Base-by-base conservation (phyloP, 768 basidiomycete genomes). In the Aureoboletus auriporus region DNA sequence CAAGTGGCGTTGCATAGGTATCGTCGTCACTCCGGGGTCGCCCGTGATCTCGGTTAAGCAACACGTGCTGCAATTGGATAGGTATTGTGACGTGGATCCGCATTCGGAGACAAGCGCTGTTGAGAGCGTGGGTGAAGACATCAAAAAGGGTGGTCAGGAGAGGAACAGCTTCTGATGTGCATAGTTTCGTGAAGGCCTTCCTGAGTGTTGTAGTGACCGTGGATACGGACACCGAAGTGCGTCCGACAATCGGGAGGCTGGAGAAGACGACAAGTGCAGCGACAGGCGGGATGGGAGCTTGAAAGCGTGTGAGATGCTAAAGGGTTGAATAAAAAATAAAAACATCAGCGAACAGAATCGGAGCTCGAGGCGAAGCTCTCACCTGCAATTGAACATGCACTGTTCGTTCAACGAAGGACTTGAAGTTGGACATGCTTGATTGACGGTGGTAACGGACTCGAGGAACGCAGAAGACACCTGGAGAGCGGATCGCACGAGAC, bases 1-100 rank as follows among this genome's bases (percentile, higher is more conserved):
- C 62, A 31, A 43, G 47, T 33, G 54, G 47, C 0, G 54, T 66
- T n/a, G 52, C 43, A 31, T 67, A 67, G 17, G 47, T 43, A 9
- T 47, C 48, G 28, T 56, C 56, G 26, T 55, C 55, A 16, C 27
- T 26, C 36, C 20, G 44, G 12, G 39, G 11, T 36, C 14, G 40
- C 36, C 26, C 33, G 9, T n/a, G 23, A 10, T 27, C 11, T 27
- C 9, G 23, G 27, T 14, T 8, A 17, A n/a, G n/a, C n/a, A 50
- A 53, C 6, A 46, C n/a, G 13, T 47, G 39, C 23, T 34, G 47
- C 49, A 52, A 60, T 28, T 30, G 57, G 13, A 20, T 20, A 4
- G 57, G 55, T 1, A 51, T 23, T 12, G 26, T 46, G 28, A 54
- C 39, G 5, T 34, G 39, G 47, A 54, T 48, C 31, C 57, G 50